Percentiles rank a stretch among this genome's conserved stretches.
Conservation (phyloP, 495 filamentous ascomycete genomes). For the Daldinia decipiens region DNA sequence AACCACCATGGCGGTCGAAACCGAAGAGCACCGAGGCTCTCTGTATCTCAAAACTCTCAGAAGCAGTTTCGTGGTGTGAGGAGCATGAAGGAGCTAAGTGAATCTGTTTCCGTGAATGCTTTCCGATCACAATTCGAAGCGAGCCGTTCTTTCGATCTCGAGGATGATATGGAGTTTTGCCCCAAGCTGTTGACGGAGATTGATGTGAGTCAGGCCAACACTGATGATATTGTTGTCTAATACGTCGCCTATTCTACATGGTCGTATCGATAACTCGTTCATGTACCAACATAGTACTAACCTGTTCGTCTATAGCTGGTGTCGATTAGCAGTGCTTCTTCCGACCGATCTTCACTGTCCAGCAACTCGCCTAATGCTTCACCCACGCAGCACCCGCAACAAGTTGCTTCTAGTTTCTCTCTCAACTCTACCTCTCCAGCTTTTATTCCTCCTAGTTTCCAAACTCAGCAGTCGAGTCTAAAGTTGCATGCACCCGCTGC, state of each 20-base stretch:
- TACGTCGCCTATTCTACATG: slow-evolving; percentile 26
- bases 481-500: slow-evolving; percentile 89
- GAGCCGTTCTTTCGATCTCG: slow-evolving; percentile 93
- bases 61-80: slow-evolving; percentile 84
- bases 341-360: slow-evolving; percentile 92
- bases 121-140: slow-evolving; percentile 90
- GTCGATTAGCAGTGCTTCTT: slow-evolving; percentile 85
- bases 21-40: slow-evolving; percentile 84
- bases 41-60: slow-evolving; percentile 80
- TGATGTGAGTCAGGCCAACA: slow-evolving; percentile 76
- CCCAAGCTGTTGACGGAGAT: slow-evolving; percentile 92
- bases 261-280: slow-evolving; percentile 16
- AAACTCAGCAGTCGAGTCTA: slow-evolving; percentile 63
- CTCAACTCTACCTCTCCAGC: slow-evolving; percentile 79
- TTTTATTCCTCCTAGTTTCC: slow-evolving; percentile 69
- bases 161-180: slow-evolving; percentile 97
- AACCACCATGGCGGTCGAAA: slow-evolving; percentile 87
- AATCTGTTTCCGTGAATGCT: slow-evolving; percentile 74
- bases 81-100: slow-evolving; percentile 89
- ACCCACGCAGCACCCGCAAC: slow-evolving; percentile 73
- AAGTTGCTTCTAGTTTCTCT: slow-evolving; percentile 79
- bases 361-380: slow-evolving; percentile 95
- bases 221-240: slow-evolving; percentile 4
- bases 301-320: slow-evolving; percentile 68
- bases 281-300: slow-evolving; percentile 28